Percentiles rank a stretch among this genome's conserved stretches.
Conservation (phyloP, 108 stramenopile genomes). For the Skeletonema potamos region DNA sequence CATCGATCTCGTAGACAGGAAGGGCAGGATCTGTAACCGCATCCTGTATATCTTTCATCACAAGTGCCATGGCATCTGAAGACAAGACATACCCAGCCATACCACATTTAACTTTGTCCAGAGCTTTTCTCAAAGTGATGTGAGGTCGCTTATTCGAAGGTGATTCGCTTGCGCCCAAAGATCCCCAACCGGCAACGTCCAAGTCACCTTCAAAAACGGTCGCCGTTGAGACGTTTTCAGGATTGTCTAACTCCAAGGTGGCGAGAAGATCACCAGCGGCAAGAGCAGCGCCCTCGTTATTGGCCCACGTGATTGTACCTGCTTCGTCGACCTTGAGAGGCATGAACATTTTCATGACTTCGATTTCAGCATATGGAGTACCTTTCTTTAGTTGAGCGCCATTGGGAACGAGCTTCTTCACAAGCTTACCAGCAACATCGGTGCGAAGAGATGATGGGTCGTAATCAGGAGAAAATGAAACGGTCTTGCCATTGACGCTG, state of each 20-base stretch:
- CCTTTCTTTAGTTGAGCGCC: constrained; percentile 91
- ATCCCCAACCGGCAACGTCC: constrained; percentile 69
- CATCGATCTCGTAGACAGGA: constrained; percentile 91
- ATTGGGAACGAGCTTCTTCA: constrained; percentile 92
- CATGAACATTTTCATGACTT: constrained; percentile 99
- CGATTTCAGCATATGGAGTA: constrained; percentile 94
- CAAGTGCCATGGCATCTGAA: constrained; percentile 44
- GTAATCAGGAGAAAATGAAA: constrained; percentile 96
- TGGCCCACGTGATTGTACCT: constrained; percentile 84
- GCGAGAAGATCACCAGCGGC: constrained; percentile 93
- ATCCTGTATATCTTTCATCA: constrained; percentile 63
- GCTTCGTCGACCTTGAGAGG: constrained; percentile 95
- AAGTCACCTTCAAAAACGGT: constrained; percentile 77
- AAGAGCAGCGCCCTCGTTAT: constrained; percentile 92
- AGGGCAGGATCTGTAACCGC: constrained; percentile 81
- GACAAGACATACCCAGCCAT: constrained; percentile 86
- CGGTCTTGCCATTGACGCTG: constrained; percentile 82
- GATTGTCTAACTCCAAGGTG: constrained; percentile 91
- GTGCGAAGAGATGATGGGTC: constrained; percentile 94
- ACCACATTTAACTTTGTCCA: constrained; percentile 71
- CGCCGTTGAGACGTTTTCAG: constrained; percentile 83
- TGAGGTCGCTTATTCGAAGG: constrained; percentile 64
- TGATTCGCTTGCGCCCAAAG: constrained; percentile 6
- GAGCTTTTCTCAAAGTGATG: constrained; percentile 72
- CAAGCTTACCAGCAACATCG: constrained; percentile 96